Evolutionary conservation across 2,329 filamentous ascomycete genomes (phyloP).

Genomic region (Fusarium nygamai): DNA sequence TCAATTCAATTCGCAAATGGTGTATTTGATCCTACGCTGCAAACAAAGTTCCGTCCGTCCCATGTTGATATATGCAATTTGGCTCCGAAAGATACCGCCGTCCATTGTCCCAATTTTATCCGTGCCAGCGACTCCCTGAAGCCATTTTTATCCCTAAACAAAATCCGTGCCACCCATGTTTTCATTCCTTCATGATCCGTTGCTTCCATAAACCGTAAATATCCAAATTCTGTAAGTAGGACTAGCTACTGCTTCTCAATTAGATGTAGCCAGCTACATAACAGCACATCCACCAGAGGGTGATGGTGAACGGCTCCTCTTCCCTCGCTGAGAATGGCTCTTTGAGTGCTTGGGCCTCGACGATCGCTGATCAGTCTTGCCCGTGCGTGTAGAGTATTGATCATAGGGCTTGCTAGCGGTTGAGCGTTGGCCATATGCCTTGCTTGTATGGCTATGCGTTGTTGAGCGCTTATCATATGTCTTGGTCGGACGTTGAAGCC

Average conservation of each 20-base stretch:
- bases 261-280: slow-evolving; percentile 20
- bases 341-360: background rate
- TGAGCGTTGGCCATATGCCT: background rate
- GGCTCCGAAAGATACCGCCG: background rate
- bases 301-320: slow-evolving; percentile 15
- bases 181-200: background rate
- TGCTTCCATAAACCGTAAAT: background rate
- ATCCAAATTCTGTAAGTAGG: background rate
- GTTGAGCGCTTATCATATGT: background rate
- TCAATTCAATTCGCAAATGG: background rate
- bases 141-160: background rate
- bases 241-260: background rate
- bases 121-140: background rate
- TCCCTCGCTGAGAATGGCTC: background rate
- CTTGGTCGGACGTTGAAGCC: slow-evolving; percentile 7
- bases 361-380: slow-evolving; percentile 10
- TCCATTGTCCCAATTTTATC: slow-evolving; percentile 1
- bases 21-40: background rate
- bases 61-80: slow-evolving; percentile 13
- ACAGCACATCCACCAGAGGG: slow-evolving; percentile 17
- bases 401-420: slow-evolving; percentile 6
- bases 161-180: background rate
- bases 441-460: background rate
- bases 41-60: background rate
- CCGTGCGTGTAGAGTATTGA: slow-evolving; percentile 4